Conservation (phyloP, 768 basidiomycete genomes). For the Mycena haematopus region DNA sequence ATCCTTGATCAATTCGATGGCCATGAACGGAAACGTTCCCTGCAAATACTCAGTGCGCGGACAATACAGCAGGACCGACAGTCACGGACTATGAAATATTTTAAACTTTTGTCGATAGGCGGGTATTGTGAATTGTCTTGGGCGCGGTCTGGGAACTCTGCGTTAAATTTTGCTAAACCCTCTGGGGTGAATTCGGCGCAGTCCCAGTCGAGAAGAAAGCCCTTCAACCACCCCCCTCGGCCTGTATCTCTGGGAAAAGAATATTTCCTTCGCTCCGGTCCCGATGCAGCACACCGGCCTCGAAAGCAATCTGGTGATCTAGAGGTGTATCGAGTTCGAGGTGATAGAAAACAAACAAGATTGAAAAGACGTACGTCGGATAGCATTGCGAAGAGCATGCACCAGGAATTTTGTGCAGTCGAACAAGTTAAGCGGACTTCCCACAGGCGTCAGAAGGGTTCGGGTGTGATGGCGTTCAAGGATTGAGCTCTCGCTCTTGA, state of each 20-base stretch:
- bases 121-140: background rate
- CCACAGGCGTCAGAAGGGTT: slow-evolving; percentile 10
- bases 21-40: slow-evolving; percentile 3
- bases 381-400: background rate
- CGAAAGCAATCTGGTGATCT: slow-evolving; percentile 15
- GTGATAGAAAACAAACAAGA: too few species aligned
- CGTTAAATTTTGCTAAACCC: background rate
- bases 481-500: too few species aligned
- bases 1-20: slow-evolving; percentile 1
- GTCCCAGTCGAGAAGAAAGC: slow-evolving; percentile 24
- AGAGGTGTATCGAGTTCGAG: background rate
- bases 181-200: slow-evolving; percentile 19
- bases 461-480: slow-evolving; percentile 13
- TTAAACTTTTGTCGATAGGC: slow-evolving; percentile 12
- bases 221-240: background rate
- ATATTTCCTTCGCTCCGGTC: slow-evolving; percentile 24
- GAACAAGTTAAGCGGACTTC: background rate
- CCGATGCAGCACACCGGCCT: slow-evolving; percentile 18
- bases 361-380: slow-evolving; percentile 9
- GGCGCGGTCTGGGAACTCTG: background rate
- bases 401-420: background rate
- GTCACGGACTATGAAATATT: slow-evolving; percentile 14
- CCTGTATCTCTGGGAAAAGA: slow-evolving; percentile 2
- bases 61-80: background rate
- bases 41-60: background rate